Evolutionary conservation across 495 filamentous ascomycete species (phyloP), one percentile per base, ranked within the genome.

Genomic region (Aspergillus cavernicola): DNA sequence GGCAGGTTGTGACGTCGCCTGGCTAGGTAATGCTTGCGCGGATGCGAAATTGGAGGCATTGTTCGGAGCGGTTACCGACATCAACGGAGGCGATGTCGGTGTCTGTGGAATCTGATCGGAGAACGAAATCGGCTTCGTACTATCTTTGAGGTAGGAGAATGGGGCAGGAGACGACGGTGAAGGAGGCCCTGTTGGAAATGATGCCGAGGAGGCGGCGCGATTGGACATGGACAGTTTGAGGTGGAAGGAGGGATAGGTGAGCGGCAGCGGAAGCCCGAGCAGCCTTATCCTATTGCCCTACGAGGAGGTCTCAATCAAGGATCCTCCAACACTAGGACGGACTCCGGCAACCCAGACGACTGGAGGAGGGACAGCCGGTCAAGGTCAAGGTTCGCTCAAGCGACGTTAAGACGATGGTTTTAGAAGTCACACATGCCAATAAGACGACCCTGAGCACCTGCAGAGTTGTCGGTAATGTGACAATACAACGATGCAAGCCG

Each of bases 71-170:
- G 69, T 71, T 64, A 76, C 72, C 69, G 73, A 76, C 74, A 77
- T 77, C 72, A 76, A 77, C 73, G 72, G 69, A 74, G 74, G 73
- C 23, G 74, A 76, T 67, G 66, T 69, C 61, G 72, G 74, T 32
- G 74, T 70, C 61, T 72, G 73, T 38, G 72, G 74, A 33, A 66
- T 67, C 35, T 68, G 66, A 53, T 74, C 68, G 65, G 66, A 67
- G 15, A 61, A 62, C 32, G 61, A 49, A 33, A 48, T 58, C n/a
- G 63, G 60, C 50, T 56, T 58, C 37, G 31, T 58, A 52, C 52
- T 71, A 62, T 69, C 72, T 64, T 77, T 77, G 19, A 66, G 57
- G 58, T 61, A 64, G 23, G 59, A 65, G 31, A 65, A 67, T 44
- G 65, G 58, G 56, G 72, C 64, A 40, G 72, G 69, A 55, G 73